Evolutionary conservation across 306 rosid species (phyloP), one percentile per base, ranked within the genome.

Genomic region (Citrullus colocynthis): DNA sequence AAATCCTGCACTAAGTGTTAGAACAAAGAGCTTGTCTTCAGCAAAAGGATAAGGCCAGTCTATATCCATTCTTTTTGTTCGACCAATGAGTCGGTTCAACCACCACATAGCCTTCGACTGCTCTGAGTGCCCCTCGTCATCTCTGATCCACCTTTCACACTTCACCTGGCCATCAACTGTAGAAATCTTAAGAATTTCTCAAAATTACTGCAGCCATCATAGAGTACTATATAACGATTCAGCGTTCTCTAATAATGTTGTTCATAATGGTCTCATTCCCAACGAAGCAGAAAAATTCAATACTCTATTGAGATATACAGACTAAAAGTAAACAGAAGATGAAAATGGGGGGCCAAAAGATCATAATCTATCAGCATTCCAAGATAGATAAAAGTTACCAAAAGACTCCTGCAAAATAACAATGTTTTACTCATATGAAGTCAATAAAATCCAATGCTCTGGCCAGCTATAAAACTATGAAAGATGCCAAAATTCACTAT

Each of bases 111-210:
- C 82, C 85, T 92, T 91, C 24, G 89, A 74, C 90, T 88, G 90
- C 85, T 79, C 90, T 4, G 85, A 83, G 12, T 36, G 75, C 78
- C 79, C 79, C 21, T 84, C 85, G 62, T 87, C 95, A 57, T 90
- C 97, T 66, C 85, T 85, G 66, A 92, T 91, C 99, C 99, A 95
- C 86, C 89, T 90, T 88, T 92, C 99, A 81, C 99, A 95, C 85
- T 95, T 92, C 80, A 87, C 92, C 86, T 88, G 87, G 71, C 87
- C 97, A 86, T 95, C 99, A 82, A 95, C 99, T 95, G 87, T 77
- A 80, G 82, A 79, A 85, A 81, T 80, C 70, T 74, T 82, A 72
- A 77, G 48, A 85, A 85, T 54, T 79, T 78, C 86, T 84, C 85
- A 44, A 48, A 69, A 71, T 7, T 44, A 21, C 75, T 69, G 18